These are phyloP conservation scores for Podaxis sp. DNA, from an alignment of 768 basidiomycete species.

Conservation along the genomic window DNA sequence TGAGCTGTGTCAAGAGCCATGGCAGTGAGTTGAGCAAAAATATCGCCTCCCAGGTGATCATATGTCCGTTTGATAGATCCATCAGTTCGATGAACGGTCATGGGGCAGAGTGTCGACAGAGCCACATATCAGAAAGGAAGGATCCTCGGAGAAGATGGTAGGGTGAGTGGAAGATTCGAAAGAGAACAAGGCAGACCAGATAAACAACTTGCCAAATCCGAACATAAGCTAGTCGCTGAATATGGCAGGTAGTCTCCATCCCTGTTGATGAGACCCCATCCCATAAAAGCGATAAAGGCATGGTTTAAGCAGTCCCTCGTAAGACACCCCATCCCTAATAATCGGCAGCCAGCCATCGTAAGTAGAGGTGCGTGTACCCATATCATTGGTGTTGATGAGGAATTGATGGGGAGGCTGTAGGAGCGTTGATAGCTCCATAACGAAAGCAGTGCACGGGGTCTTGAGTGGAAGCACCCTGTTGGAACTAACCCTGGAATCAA, in stretches of 20 bases:
- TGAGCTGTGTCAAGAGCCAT: not conserved
- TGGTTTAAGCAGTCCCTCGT: not conserved
- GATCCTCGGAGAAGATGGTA: slow-evolving; percentile 2
- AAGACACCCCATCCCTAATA: not conserved
- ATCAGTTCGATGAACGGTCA: not conserved
- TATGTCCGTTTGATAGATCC: not conserved
- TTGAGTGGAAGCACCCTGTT: not conserved
- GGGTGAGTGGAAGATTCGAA: not conserved
- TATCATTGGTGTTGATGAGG: slow-evolving; percentile 1
- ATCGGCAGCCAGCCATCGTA: slow-evolving; percentile 1
- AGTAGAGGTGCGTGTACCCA: slow-evolving; percentile 6
- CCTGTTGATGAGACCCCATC: not conserved
- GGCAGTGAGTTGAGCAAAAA: not conserved
- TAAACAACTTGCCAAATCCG: slow-evolving; percentile 10
- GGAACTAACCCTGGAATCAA: not conserved
- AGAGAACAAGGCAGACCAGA: slow-evolving; percentile 1
- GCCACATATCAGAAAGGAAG: slow-evolving; percentile 7
- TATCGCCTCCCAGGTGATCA: not conserved
- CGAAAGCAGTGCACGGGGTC: slow-evolving; percentile 12
- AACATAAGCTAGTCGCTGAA: slow-evolving; percentile 7
- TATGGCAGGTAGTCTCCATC: not conserved
- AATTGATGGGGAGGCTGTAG: slow-evolving; percentile 4
- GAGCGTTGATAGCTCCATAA: slow-evolving; percentile 4
- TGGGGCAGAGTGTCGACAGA: not conserved
- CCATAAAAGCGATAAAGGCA: slow-evolving; percentile 10